phyloP scores from a whole-genome alignment of 2,329 filamentous ascomycete genomes.

The Trichoderma gracile region DNA sequence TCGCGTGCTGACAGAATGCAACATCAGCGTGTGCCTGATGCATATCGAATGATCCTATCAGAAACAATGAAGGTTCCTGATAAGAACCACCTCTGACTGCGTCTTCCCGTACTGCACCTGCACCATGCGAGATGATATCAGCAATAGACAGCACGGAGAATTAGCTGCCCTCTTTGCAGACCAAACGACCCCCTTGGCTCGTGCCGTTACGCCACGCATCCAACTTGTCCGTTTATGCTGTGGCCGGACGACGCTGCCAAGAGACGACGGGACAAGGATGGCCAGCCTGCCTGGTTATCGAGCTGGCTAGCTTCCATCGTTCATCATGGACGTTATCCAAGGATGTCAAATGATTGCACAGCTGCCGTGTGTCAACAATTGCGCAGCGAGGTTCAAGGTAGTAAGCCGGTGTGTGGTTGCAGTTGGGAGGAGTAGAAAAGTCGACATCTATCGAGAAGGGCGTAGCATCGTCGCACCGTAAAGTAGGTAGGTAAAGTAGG shows the following conservation, averaged over 20 bases:
- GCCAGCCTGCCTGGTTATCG: not conserved
- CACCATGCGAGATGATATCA: not conserved
- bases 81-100: not conserved
- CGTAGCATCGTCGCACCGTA: too few relatives aligned
- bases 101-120: not conserved
- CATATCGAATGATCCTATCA: too few relatives aligned
- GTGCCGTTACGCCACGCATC: constrained; percentile 10
- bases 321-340: too few relatives aligned
- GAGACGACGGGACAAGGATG: not conserved
- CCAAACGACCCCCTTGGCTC: not conserved
- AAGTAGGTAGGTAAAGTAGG: too few relatives aligned
- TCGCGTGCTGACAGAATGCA: too few relatives aligned
- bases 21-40: too few relatives aligned
- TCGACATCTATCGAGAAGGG: too few relatives aligned
- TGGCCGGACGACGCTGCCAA: constrained; percentile 4
- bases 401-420: not conserved
- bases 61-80: not conserved
- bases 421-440: not conserved
- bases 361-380: too few relatives aligned
- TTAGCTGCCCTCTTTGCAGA: not conserved
- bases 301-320: not conserved
- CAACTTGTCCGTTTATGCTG: not conserved
- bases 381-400: too few relatives aligned
- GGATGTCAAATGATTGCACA: not conserved
- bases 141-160: not conserved